These are phyloP conservation scores for Stachybotrys chlorohalonatus DNA, from an alignment of 2,329 filamentous ascomycete genomes.

Conservation along the genomic window DNA sequence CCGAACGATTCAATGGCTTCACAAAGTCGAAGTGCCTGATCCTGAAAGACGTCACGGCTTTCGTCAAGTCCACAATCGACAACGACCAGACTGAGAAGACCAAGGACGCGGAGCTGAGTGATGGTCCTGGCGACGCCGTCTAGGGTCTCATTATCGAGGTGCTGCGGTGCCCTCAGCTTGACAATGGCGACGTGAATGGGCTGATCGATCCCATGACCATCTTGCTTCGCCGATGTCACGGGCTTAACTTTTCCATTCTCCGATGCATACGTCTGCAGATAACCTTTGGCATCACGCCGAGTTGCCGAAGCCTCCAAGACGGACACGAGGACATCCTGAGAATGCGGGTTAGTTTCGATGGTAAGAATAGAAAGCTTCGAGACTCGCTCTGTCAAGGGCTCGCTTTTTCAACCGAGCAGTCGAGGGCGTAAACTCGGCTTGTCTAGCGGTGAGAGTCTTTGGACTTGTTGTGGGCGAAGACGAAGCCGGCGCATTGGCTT, in stretches of 20 bases:
- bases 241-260: constrained; percentile 15
- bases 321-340: constrained; percentile 74
- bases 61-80: constrained; percentile 56
- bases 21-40: constrained; percentile 67
- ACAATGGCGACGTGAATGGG: constrained; percentile 65
- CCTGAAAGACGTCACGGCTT: constrained; percentile 31
- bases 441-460: background rate
- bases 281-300: constrained; percentile 85
- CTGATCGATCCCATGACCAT: constrained; percentile 13
- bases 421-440: constrained; percentile 18
- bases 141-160: constrained; percentile 59
- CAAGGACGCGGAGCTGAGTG: constrained; percentile 72
- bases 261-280: constrained; percentile 71
- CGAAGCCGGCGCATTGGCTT: background rate
- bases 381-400: constrained; percentile 21
- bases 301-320: constrained; percentile 83
- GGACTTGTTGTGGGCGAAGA: background rate
- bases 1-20: constrained; percentile 63
- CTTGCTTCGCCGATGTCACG: constrained; percentile 23
- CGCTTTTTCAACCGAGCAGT: constrained; percentile 19
- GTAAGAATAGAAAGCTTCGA: background rate
- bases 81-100: constrained; percentile 73
- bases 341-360: constrained; percentile 3
- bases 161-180: constrained; percentile 69
- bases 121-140: constrained; percentile 74